A percentile compares a stretch with the other conserved stretches of the same genome.
Conservation (phyloP, 2,329 filamentous ascomycete species). For the Aspergillus unguis region DNA sequence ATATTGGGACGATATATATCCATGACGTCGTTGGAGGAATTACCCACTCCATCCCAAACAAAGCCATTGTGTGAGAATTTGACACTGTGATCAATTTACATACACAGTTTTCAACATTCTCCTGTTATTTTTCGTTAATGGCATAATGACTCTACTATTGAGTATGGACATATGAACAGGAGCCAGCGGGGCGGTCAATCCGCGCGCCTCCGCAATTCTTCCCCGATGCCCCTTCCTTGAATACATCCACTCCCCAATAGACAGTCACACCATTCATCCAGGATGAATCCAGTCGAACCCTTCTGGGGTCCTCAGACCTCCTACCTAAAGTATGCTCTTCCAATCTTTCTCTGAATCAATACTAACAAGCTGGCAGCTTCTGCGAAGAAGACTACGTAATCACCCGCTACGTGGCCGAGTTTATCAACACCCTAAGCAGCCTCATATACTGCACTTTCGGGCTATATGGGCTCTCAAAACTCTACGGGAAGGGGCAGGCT, state of each 20-base stretch:
- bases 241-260: background rate
- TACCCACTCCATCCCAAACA: too few relatives aligned
- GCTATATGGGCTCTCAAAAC: conserved; percentile 35
- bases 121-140: too few relatives aligned
- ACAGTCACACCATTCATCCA: background rate
- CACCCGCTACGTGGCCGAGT: conserved; percentile 45
- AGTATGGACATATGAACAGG: background rate
- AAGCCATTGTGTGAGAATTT: too few relatives aligned
- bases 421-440: conserved; percentile 47
- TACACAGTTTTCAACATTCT: too few relatives aligned
- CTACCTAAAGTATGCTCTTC: conserved; percentile 26
- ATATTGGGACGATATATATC: too few relatives aligned
- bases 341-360: background rate
- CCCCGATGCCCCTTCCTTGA: background rate
- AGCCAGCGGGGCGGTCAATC: background rate
- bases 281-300: conserved; percentile 10
- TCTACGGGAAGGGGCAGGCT: conserved; percentile 17
- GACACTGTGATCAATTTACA: too few relatives aligned
- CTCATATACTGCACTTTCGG: conserved; percentile 39
- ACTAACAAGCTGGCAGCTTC: conserved; percentile 20
- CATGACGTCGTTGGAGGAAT: too few relatives aligned
- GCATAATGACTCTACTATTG: too few relatives aligned
- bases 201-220: background rate
- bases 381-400: conserved; percentile 41
- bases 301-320: conserved; percentile 31